Conservation (phyloP, 495 filamentous ascomycete genomes). For the Trichoderma asperelloides region DNA sequence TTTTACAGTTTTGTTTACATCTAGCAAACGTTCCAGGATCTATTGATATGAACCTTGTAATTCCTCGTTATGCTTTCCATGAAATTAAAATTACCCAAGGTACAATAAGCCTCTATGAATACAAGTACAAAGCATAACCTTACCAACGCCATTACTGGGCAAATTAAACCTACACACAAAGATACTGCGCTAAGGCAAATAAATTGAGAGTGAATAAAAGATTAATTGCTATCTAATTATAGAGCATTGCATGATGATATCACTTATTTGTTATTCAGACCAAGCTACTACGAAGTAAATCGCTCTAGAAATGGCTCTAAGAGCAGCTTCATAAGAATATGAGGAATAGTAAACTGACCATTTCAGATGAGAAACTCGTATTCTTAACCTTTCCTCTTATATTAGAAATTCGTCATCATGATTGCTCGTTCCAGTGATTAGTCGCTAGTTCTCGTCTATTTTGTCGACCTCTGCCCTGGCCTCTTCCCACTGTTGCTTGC, state of each 20-base stretch:
- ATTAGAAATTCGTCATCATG: neutral
- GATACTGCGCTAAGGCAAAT: neutral
- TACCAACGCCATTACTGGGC: neutral
- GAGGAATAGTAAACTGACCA: neutral
- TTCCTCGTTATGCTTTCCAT: no score
- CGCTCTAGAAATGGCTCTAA: neutral
- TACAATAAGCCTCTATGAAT: no score
- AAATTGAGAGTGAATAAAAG: neutral
- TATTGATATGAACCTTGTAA: no score
- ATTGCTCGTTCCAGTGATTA: neutral
- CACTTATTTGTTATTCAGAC: neutral
- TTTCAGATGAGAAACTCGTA: neutral
- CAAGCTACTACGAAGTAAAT: neutral
- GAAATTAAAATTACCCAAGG: no score
- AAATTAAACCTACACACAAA: neutral
- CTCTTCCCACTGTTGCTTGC: conserved; percentile 92
- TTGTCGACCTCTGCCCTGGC: conserved; percentile 88
- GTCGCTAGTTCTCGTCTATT: conserved; percentile 49
- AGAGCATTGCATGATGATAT: neutral
- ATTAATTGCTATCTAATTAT: neutral
- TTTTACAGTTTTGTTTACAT: no score
- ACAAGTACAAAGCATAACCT: no score
- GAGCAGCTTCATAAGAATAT: neutral
- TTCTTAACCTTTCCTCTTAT: neutral
- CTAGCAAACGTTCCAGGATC: no score